Percentiles rank a stretch among this genome's conserved stretches.
Conservation (phyloP, 1,284 basidiomycete genomes). For the Naganishia sp. region DNA sequence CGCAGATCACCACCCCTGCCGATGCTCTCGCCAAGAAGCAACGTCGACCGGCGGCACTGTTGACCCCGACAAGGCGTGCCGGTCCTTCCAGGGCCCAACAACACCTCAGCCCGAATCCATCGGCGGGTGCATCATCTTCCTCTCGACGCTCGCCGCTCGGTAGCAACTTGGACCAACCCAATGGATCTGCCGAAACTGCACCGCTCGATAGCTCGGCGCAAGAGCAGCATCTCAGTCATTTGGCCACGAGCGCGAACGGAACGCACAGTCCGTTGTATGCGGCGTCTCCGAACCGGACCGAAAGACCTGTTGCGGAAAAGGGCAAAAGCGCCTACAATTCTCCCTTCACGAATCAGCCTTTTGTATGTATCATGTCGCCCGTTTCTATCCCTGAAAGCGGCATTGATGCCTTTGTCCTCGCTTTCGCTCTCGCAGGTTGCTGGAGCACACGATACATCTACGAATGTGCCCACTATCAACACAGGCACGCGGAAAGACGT, state of each 20-base stretch:
- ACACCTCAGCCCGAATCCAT: conserved; percentile 3
- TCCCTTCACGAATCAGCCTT: conserved; percentile 24
- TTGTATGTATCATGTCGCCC: not conserved
- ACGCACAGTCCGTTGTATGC: not conserved
- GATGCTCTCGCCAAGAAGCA: not conserved
- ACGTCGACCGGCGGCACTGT: conserved; percentile 13
- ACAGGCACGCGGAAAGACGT: conserved; percentile 29
- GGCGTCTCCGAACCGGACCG: not conserved
- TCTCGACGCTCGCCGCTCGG: conserved; percentile 10
- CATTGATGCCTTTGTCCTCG: not conserved
- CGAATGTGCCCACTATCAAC: conserved; percentile 9
- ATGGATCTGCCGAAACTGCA: not conserved
- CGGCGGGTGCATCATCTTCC: not conserved
- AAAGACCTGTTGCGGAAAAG: conserved; percentile 2
- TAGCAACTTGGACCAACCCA: not conserved
- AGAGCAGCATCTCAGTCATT: not conserved
- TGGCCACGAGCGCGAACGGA: not conserved
- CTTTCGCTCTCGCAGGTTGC: not conserved
- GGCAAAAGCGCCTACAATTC: conserved; percentile 9
- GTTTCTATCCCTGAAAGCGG: not conserved
- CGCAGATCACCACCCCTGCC: not conserved
- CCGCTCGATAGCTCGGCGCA: not conserved
- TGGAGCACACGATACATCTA: conserved; percentile 6
- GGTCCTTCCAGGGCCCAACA: not conserved
- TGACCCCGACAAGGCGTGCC: conserved; percentile 16